Conservation (phyloP, 1,139 yeast species). For the Kurtzmaniella natalensis region DNA sequence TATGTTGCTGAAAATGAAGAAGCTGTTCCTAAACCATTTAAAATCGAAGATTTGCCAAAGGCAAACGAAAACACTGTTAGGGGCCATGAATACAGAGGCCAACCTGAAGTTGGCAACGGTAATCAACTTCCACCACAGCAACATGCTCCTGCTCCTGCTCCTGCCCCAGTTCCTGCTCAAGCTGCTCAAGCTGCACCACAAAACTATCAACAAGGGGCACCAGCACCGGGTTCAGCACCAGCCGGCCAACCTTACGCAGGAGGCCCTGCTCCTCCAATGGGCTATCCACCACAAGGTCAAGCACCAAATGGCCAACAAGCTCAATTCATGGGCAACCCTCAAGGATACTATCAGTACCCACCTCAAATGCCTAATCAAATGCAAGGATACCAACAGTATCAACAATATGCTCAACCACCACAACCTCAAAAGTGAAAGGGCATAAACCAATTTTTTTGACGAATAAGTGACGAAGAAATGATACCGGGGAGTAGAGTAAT, state of each 20-base stretch:
- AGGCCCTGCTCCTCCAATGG: constrained; percentile 4
- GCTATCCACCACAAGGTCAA: constrained; percentile 15
- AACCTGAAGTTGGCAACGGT: constrained; percentile 28
- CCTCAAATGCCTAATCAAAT: constrained; percentile 19
- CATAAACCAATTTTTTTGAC: too few species aligned
- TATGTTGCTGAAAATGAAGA: constrained; percentile 82
- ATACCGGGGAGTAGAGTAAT: constrained; percentile 4
- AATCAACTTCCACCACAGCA: constrained; percentile 13
- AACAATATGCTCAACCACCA: constrained; percentile 8
- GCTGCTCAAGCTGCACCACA: constrained; percentile 11
- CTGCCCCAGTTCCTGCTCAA: constrained; percentile 13
- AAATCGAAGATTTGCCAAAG: constrained; percentile 61
- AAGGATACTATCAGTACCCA: constrained; percentile 25
- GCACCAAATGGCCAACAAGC: constrained; percentile 19
- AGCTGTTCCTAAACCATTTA: constrained; percentile 84
- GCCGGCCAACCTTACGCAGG: constrained; percentile 13
- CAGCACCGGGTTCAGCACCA: constrained; percentile 16
- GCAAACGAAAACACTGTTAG: constrained; percentile 39
- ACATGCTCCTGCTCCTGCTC: constrained; percentile 15
- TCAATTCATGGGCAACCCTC: constrained; percentile 12
- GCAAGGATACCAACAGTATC: constrained; percentile 11
- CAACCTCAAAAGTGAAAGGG: constrained; percentile 11
- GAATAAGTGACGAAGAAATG: too few species aligned
- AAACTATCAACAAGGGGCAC: constrained; percentile 15
- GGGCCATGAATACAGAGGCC: constrained; percentile 49